Evolutionary conservation across 2,329 filamentous ascomycete genomes (phyloP).

Genomic region (Xylaria sp.): DNA sequence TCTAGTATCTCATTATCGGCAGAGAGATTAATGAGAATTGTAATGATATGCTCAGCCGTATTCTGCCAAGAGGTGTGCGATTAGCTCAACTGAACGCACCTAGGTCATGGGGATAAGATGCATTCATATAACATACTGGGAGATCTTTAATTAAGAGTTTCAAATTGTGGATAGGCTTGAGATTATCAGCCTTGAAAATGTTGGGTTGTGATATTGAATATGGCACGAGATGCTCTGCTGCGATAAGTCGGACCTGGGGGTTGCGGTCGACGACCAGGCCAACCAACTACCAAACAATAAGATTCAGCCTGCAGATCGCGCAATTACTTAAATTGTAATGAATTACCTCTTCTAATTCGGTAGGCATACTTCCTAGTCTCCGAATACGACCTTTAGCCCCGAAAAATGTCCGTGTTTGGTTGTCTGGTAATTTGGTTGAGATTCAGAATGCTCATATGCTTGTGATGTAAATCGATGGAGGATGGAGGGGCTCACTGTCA

Average conservation of each 20-base stretch:
- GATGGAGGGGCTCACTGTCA: constrained; percentile 35
- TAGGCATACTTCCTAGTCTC: constrained; percentile 66
- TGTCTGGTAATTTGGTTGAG: not conserved
- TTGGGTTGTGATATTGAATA: constrained; percentile 77
- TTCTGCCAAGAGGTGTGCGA: constrained; percentile 59
- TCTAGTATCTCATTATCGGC: constrained; percentile 80
- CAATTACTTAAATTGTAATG: constrained; percentile 11
- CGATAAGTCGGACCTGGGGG: constrained; percentile 86
- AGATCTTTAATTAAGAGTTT: constrained; percentile 90
- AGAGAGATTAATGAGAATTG: constrained; percentile 87
- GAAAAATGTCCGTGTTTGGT: not conserved
- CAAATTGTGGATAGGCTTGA: constrained; percentile 84
- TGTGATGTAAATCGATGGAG: constrained; percentile 28
- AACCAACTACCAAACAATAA: constrained; percentile 71
- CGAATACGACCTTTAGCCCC: not conserved
- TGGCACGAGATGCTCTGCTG: constrained; percentile 85
- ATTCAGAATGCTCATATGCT: not conserved
- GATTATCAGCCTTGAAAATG: constrained; percentile 84
- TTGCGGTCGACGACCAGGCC: constrained; percentile 94
- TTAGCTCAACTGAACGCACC: not conserved
- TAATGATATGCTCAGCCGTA: constrained; percentile 93
- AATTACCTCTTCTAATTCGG: constrained; percentile 79
- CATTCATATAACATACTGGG: constrained; percentile 64
- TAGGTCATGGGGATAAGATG: not conserved
- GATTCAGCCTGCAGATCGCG: constrained; percentile 14